Percentiles rank a stretch among this genome's conserved stretches.
These are phyloP conservation scores for Dioscorea cayenensis DNA, from an alignment of 116 monocot genomes.

Conservation along the genomic window DNA sequence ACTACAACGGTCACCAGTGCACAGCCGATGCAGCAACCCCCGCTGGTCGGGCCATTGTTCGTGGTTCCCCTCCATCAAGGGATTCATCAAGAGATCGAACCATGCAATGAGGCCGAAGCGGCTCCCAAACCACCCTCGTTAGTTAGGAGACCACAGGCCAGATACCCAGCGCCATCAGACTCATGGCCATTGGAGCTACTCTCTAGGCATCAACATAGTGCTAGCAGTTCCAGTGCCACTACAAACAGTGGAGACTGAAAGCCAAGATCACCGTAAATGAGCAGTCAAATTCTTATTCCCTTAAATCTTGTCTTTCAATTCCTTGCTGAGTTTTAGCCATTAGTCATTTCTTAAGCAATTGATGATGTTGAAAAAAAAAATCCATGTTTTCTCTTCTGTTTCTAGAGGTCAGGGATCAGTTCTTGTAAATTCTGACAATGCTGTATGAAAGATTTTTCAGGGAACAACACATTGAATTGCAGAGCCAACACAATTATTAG, in stretches of 20 bases:
- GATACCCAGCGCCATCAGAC: slow-evolving; percentile 21
- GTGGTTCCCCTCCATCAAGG: slow-evolving; percentile 22
- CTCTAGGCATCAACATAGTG: slow-evolving; percentile 5
- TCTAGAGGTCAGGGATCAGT: too few relatives aligned
- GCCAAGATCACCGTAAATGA: not conserved
- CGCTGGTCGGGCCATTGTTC: slow-evolving; percentile 16
- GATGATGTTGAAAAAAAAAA: too few relatives aligned
- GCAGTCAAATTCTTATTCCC: too few relatives aligned
- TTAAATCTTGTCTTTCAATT: too few relatives aligned
- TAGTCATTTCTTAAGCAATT: too few relatives aligned
- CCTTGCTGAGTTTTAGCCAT: too few relatives aligned
- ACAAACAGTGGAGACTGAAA: not conserved
- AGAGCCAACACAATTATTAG: too few relatives aligned
- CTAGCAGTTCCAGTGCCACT: not conserved
- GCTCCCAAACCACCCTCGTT: not conserved
- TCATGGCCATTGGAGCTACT: slow-evolving; percentile 22
- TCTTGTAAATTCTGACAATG: too few relatives aligned
- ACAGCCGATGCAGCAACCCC: slow-evolving; percentile 12
- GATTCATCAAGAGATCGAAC: slow-evolving; percentile 20
- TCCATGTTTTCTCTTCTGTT: too few relatives aligned
- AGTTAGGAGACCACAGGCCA: slow-evolving; percentile 14
- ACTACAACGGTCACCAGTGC: not conserved
- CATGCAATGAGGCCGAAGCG: not conserved
- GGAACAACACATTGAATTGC: too few relatives aligned
- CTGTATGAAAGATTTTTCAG: too few relatives aligned